These are phyloP conservation scores for Juglanconis oblonga DNA, from an alignment of 2,329 filamentous ascomycete genomes.

Conservation along the genomic window DNA sequence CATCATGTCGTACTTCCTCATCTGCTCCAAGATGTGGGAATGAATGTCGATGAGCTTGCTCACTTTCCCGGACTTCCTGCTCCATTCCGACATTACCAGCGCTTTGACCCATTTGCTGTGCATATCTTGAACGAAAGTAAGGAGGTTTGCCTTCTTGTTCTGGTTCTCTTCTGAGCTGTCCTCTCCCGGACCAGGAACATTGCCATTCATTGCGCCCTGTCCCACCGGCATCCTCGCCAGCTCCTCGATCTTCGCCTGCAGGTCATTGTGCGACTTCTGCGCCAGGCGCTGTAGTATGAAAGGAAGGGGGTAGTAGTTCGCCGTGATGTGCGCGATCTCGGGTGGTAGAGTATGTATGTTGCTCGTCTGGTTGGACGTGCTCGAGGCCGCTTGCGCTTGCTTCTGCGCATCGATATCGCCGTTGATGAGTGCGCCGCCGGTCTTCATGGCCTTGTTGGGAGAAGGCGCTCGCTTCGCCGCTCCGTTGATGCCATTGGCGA, in stretches of 20 bases:
- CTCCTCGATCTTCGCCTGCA: slow-evolving; percentile 67
- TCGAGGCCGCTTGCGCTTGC: slow-evolving; percentile 21
- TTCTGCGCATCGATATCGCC: slow-evolving; percentile 23
- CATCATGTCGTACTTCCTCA: slow-evolving; percentile 56
- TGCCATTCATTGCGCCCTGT: slow-evolving; percentile 50
- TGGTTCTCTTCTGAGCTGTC: slow-evolving; percentile 65
- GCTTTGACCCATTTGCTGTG: slow-evolving; percentile 91
- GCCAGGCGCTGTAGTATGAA: slow-evolving; percentile 74
- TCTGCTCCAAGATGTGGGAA: slow-evolving; percentile 65
- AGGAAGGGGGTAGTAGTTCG: slow-evolving; percentile 73
- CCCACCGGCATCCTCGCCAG: slow-evolving; percentile 67
- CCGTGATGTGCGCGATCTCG: slow-evolving; percentile 68
- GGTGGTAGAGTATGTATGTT: slow-evolving; percentile 59
- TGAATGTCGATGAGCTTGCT: slow-evolving; percentile 87
- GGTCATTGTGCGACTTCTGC: slow-evolving; percentile 77
- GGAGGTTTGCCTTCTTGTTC: slow-evolving; percentile 70
- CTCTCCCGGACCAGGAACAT: slow-evolving; percentile 39
- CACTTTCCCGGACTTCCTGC: slow-evolving; percentile 72
- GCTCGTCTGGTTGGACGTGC: slow-evolving; percentile 27
- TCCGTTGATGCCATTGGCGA: slow-evolving; percentile 42
- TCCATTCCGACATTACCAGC: slow-evolving; percentile 88
- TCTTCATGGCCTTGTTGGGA: slow-evolving; percentile 33
- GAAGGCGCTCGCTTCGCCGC: slow-evolving; percentile 27
- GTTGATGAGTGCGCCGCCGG: slow-evolving; percentile 25
- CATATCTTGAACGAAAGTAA: slow-evolving; percentile 76